Evolutionary conservation across 371 early-diverging fungal species (phyloP), one percentile per base, ranked within the genome.

Genomic region (Thermomucor indicae-seudaticae): DNA sequence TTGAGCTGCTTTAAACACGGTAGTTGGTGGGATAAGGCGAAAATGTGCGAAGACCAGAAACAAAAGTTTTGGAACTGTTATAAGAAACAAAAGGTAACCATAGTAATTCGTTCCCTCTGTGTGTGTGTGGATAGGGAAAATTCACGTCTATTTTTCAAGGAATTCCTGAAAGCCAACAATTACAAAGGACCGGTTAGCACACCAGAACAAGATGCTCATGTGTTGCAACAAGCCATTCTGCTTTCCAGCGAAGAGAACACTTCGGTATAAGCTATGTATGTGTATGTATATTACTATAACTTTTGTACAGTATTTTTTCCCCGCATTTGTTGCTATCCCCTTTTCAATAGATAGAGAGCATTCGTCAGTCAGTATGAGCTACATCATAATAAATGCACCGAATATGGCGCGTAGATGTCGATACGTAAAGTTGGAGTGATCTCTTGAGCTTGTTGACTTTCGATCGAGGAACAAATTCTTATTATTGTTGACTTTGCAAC

Each of bases 1-100:
- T 46, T 75, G 37, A 66, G 62, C 12, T 82, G 83, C 43, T 71
- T 82, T n/a, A 60, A 68, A 38, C 51, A 76, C 23, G 83, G 83
- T 5, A 72, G 79, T 7, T 80, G 79, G 80, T 79, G 79, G 80
- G 83, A 82, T 37, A 79, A 78, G 40, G 80, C 80, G 1, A 72
- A 69, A 22, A 76, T 82, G 80, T 82, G 83, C 49, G 76, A 79
- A 60, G 71, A 72, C 41, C 78, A 78, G 52, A 79, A 79, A 38
- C 73, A 76, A 30, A 62, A 47, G 39, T 74, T 82, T 47, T 76
- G 78, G 70, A 54, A 58, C 14, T 82, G 83, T 43, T 79, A 63
- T 41, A 64, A 69, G 6, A 39, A 67, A 32, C 79, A 80, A 54
- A 79, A 69, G 66, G 78, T 74, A 57, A n/a, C 22, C 17, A 20